Percentiles rank a stretch among this genome's conserved stretches.
phyloP scores from a whole-genome alignment of 2,329 filamentous ascomycete genomes.

The Colletotrichum tofieldiae region DNA sequence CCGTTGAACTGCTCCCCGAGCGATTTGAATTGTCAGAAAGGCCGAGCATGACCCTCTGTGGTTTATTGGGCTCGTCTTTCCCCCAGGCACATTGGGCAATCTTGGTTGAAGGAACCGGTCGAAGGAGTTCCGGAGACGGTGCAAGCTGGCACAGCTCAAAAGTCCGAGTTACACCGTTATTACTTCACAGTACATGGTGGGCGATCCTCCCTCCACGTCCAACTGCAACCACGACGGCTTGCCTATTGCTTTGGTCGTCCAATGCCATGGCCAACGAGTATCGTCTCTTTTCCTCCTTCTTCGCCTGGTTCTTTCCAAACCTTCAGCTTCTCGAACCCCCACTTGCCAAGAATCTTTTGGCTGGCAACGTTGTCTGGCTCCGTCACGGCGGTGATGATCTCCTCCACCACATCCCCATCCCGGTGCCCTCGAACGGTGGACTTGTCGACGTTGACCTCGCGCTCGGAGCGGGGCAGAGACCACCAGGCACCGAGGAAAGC shows the following conservation, averaged over 20 bases:
- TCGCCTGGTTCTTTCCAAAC: conserved; percentile 53
- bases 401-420: conserved; percentile 50
- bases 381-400: conserved; percentile 64
- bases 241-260: conserved; percentile 12
- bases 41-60: neutral
- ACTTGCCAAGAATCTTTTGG: conserved; percentile 69
- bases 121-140: neutral
- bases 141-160: neutral
- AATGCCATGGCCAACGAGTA: conserved; percentile 29
- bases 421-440: conserved; percentile 50
- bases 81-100: too few species aligned
- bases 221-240: neutral
- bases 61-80: too few species aligned
- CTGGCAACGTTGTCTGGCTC: conserved; percentile 67
- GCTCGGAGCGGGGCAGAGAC: conserved; percentile 62
- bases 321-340: conserved; percentile 66
- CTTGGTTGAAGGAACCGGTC: neutral
- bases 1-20: neutral
- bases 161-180: neutral
- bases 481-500: conserved; percentile 65
- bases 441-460: conserved; percentile 60
- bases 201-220: neutral
- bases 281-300: neutral
- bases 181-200: neutral
- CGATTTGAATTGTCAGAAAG: neutral